phyloP scores from a whole-genome alignment of 2,329 filamentous ascomycete species.

The Sarocladium strictum region DNA sequence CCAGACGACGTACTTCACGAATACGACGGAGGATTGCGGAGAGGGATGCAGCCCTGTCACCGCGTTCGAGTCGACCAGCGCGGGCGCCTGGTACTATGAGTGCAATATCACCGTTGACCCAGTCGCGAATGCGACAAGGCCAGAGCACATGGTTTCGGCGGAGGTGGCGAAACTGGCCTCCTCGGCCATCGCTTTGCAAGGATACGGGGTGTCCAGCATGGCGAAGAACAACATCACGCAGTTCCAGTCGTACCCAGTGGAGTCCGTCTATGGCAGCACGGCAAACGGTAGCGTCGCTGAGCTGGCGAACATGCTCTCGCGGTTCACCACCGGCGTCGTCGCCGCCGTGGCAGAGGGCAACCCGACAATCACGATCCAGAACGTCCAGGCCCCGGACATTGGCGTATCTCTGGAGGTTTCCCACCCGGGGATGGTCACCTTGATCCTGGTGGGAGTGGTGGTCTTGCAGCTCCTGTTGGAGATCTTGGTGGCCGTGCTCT shows the following conservation, averaged over 20 bases:
- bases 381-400: neutral
- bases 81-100: slow-evolving; percentile 32
- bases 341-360: neutral
- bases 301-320: slow-evolving; percentile 31
- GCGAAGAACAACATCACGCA: slow-evolving; percentile 20
- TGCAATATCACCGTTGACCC: slow-evolving; percentile 31
- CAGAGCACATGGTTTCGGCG: slow-evolving; percentile 22
- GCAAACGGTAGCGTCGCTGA: slow-evolving; percentile 20
- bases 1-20: slow-evolving; percentile 32
- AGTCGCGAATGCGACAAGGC: slow-evolving; percentile 28
- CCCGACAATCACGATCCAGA: neutral
- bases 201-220: slow-evolving; percentile 23
- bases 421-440: neutral
- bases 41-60: slow-evolving; percentile 22
- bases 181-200: slow-evolving; percentile 31
- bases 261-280: slow-evolving; percentile 30
- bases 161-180: neutral
- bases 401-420: neutral
- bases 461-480: neutral
- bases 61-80: slow-evolving; percentile 31
- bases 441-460: neutral
- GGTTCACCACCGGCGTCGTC: slow-evolving; percentile 29
- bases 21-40: neutral
- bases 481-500: neutral
- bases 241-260: slow-evolving; percentile 36